Evolutionary conservation across 2,329 filamentous ascomycete genomes (phyloP), one percentile per base, ranked within the genome.

Genomic region (Alternaria alternata): DNA sequence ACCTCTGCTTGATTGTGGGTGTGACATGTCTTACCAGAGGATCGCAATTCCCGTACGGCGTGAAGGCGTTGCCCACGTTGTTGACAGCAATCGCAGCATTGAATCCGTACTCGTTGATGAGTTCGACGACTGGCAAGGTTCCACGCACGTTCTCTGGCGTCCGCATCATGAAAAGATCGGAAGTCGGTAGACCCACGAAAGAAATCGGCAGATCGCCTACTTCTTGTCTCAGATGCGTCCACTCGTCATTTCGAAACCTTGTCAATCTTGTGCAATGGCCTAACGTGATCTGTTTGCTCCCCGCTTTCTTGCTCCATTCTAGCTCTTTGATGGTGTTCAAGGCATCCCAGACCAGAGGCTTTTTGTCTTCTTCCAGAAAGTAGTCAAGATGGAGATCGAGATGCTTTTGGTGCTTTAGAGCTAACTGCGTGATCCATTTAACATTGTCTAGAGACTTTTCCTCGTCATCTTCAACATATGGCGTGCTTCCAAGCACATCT

Each of bases 351-450:
- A 89, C 77, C 54, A 88, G 76, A 0, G 87, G 79, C 51, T 84
- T 80, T 46, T 76, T 81, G 1, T 71, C 66, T 2, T 76, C 60
- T 52, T 88, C 83, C 3, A 92, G 79, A 57, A 88, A 88, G 73
- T 92, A 92, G 74, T 92, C 90, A 6, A 92, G 81, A 71, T 92
- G 90, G 46, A 92, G 87, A 68, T 92, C 90, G 5, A 92, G 76
- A 71, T 90, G 86, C 51, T 88, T 81, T 2, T 75, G 70, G 39
- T 82, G 71, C 22, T 78, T 62, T 38, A 88, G 71, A 2, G 88
- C 87, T 24, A 82, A 80, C 2, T 81, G 78, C 39, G 90, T 79
- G 16, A 89, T 86, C 86, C 87, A 92, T 18, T 84, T 79, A 18
- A 91, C 85, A 68, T 91, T 92, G 49, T 74, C 71, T 53, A 83